phyloP scores from a whole-genome alignment of 1,139 yeast species.

The Candida buenavistaensis region DNA sequence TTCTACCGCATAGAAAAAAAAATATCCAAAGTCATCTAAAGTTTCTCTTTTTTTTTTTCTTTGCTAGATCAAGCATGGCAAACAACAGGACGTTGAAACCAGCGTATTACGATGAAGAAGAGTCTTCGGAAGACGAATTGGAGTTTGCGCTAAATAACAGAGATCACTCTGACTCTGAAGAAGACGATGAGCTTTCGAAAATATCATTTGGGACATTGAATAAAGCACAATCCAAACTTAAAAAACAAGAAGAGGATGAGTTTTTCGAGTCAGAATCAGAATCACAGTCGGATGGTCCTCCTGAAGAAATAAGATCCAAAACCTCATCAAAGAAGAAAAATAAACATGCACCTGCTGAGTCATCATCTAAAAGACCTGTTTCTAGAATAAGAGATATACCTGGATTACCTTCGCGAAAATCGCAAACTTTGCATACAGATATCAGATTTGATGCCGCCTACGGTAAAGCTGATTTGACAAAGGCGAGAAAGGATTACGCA shows the following conservation, averaged over 20 bases:
- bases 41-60: too few species aligned
- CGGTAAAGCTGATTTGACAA: slow-evolving; percentile 74
- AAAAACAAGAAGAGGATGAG: slow-evolving; percentile 22
- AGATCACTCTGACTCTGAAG: slow-evolving; percentile 5
- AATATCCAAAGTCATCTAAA: too few species aligned
- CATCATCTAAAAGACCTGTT: slow-evolving; percentile 72
- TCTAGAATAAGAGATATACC: slow-evolving; percentile 71
- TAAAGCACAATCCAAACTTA: slow-evolving; percentile 54
- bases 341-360: slow-evolving; percentile 82
- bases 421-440: slow-evolving; percentile 59
- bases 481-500: slow-evolving; percentile 72
- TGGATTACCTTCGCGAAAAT: slow-evolving; percentile 54
- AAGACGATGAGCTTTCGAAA: slow-evolving; percentile 19
- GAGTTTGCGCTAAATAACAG: slow-evolving; percentile 12
- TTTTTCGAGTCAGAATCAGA: slow-evolving; percentile 15
- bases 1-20: too few species aligned
- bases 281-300: slow-evolving; percentile 17
- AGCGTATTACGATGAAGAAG: slow-evolving; percentile 15
- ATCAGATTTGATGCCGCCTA: slow-evolving; percentile 87
- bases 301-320: slow-evolving; percentile 16
- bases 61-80: slow-evolving; percentile 9
- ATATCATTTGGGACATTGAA: slow-evolving; percentile 63
- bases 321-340: slow-evolving; percentile 30
- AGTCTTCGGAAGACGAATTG: slow-evolving; percentile 21
- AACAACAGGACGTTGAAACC: slow-evolving; percentile 17